These are phyloP conservation scores for Trichosanthes truncata DNA, from an alignment of 306 rosid species.

Conservation along the genomic window DNA sequence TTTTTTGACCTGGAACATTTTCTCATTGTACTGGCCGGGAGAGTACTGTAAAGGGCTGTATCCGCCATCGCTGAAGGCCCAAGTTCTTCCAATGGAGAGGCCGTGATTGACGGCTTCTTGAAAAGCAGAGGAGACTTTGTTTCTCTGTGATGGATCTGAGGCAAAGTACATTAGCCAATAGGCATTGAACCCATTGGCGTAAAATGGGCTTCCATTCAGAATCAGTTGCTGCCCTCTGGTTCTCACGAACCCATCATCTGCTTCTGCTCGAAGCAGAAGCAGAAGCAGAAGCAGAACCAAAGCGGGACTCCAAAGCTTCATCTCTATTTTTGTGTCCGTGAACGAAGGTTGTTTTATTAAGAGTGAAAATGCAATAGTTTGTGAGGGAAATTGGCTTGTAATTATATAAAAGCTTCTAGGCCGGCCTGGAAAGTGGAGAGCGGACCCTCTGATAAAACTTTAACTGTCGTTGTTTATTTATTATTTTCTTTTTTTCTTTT, in stretches of 20 bases:
- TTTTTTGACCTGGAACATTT: conserved; percentile 52
- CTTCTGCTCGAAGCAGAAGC: conserved; percentile 14
- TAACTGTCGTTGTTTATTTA: background rate
- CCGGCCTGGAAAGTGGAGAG: background rate
- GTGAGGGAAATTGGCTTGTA: background rate
- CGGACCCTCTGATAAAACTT: background rate
- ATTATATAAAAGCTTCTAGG: background rate
- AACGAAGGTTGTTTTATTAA: background rate
- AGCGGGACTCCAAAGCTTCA: conserved; percentile 29
- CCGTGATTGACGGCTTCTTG: conserved; percentile 51
- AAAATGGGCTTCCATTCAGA: conserved; percentile 60
- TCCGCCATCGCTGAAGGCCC: conserved; percentile 96
- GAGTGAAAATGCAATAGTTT: background rate
- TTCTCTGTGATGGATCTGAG: conserved; percentile 68
- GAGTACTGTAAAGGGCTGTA: conserved; percentile 56
- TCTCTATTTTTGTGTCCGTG: too few species aligned
- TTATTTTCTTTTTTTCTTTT: background rate
- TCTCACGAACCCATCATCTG: conserved; percentile 59
- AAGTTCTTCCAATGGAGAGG: conserved; percentile 63
- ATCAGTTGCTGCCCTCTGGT: conserved; percentile 57
- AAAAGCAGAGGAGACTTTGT: conserved; percentile 57
- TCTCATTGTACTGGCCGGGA: conserved; percentile 81
- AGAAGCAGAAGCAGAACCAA: conserved; percentile 24
- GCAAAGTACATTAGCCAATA: conserved; percentile 86
- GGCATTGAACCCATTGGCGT: conserved; percentile 86